Evolutionary conservation across 228 moss, liverwort and hornwort genomes (phyloP), one percentile per base, ranked within the genome.

Genomic region (Sphagnum magellanicum): DNA sequence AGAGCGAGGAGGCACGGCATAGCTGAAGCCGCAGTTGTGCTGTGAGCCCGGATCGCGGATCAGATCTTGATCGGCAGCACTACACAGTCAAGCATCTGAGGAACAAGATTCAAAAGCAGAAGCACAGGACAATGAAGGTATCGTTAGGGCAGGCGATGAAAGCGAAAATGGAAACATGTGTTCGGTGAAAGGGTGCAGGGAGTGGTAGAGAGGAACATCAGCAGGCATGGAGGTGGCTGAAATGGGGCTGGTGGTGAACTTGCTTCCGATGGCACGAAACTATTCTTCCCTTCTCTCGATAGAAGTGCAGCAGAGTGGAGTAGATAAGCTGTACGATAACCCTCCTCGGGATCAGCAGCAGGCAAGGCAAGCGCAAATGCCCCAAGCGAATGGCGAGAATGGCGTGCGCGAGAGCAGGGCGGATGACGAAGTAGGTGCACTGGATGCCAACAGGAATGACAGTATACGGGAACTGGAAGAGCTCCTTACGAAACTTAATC

Each of bases 401-500:
- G 93, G 87, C 71, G 73, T 77, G 49, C 79, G 78, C 4, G 83
- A 78, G 70, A 74, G 75, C 32, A 84, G 79, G 67, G 80, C 66
- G 8, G 87, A 78, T 63, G 89, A 87, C 49, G 79, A 79, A 65
- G 68, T 66, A 46, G 69, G 61, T 9, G 75, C 73, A 6, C 49
- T 75, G 61, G 92, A 92, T 66, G 76, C 75, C 17, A 85, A 81
- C 62, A 93, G 93, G 84, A 93, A 75, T 83, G 89, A 75, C 59
- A 93, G 97, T 77, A 84, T 97, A 91, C 79, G 87, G 73, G 93
- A 93, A 74, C 91, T 97, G 48, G 83, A 93, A 80, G 97, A 97
- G 77, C 70, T 96, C 59, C 74, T 93, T 13, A 93, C 88, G 64
- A 97, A 88, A 79, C 81, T 97, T 59, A 97, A 97, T 90, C 97